Conservation (phyloP, 73 alveolate genomes). For the Paramecium caudatum region DNA sequence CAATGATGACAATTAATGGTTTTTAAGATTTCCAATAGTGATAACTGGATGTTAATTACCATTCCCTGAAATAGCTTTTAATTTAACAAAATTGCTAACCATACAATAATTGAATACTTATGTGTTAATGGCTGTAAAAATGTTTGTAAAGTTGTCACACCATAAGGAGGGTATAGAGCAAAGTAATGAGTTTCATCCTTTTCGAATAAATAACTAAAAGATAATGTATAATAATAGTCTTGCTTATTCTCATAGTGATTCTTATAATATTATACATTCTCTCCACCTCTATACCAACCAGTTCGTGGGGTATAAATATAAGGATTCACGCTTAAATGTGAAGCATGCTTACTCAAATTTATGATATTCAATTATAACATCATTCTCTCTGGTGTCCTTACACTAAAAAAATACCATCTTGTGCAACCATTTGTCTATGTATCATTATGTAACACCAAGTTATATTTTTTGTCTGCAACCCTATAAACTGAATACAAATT, state of each 20-base stretch:
- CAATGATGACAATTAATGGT: constrained; percentile 87
- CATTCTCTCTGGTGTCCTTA: constrained; percentile 80
- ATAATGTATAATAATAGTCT: constrained; percentile 45
- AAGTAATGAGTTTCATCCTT: constrained; percentile 51
- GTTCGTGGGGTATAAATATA: constrained; percentile 29
- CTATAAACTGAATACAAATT: constrained; percentile 79
- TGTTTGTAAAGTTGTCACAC: constrained; percentile 29
- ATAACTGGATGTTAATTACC: constrained; percentile 64
- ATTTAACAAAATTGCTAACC: constrained; percentile 5
- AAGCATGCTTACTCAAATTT: constrained; percentile 73
- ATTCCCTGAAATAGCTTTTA: constrained; percentile 39
- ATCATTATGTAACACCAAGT: constrained; percentile 92
- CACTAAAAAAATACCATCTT: constrained; percentile 96
- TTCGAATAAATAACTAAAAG: constrained; percentile 48
- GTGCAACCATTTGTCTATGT: constrained; percentile 96
- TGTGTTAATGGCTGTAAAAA: constrained; percentile 56
- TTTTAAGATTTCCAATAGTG: constrained; percentile 71
- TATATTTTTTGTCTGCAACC: constrained; percentile 87
- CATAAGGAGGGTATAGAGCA: constrained; percentile 66
- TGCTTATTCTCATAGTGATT: constrained; percentile 45
- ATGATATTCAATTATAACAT: constrained; percentile 79
- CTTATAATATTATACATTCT: constrained; percentile 55
- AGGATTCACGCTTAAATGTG: constrained; percentile 3
- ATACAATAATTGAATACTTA: not conserved
- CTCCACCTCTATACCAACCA: constrained; percentile 75